Conservation (phyloP, 257 asterid genomes). For the Leptodermis oblonga region DNA sequence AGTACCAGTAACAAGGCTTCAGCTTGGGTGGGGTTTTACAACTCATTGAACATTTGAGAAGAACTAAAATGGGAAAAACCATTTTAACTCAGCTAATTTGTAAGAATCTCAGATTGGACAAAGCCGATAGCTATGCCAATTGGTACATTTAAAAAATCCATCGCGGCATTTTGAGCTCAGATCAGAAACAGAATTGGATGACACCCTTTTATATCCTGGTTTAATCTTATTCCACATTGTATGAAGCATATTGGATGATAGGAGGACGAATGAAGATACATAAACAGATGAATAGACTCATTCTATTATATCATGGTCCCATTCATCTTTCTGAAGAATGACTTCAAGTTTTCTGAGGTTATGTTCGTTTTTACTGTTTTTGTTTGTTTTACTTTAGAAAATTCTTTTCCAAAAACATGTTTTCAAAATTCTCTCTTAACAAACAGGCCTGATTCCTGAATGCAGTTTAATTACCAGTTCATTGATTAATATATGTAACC, state of each 20-base stretch:
- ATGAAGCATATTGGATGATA: not conserved
- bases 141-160: not conserved
- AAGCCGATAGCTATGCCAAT: not conserved
- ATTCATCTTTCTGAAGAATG: not conserved
- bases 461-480: not conserved
- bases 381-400: too few species aligned
- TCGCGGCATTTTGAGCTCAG: not conserved
- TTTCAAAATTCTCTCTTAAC: too few species aligned
- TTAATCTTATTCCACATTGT: not conserved
- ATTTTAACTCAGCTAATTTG: not conserved
- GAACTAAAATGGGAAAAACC: not conserved
- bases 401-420: too few species aligned
- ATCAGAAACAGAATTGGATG: not conserved
- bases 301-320: not conserved
- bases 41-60: not conserved
- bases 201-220: not conserved
- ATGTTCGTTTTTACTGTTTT: too few species aligned
- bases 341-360: not conserved
- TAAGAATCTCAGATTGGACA: not conserved
- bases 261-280: not conserved
- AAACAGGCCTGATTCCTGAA: too few species aligned
- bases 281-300: not conserved
- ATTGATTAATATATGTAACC: not conserved
- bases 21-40: not conserved
- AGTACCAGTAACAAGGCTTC: constrained; percentile 11